A percentile compares a stretch with the other conserved stretches of the same genome.
phyloP scores from a whole-genome alignment of 495 filamentous ascomycete species.

The Penicillium cataractarum region DNA sequence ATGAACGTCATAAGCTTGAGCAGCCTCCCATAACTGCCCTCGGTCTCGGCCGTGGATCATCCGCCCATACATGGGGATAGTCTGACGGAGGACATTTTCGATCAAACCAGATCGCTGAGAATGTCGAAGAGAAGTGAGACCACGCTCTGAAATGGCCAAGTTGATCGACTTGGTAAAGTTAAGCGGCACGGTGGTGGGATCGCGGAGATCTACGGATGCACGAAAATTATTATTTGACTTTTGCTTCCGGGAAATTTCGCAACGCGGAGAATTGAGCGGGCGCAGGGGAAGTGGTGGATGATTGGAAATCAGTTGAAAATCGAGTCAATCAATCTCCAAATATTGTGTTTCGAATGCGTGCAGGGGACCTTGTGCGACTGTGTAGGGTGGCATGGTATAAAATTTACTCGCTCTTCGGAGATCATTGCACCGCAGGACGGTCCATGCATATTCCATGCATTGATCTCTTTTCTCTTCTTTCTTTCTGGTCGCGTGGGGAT shows the following conservation, averaged over 20 bases:
- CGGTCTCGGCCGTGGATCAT: conserved; percentile 87
- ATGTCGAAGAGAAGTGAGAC: conserved; percentile 82
- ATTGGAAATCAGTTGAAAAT: background rate
- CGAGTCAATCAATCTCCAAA: background rate
- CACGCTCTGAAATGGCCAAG: conserved; percentile 88
- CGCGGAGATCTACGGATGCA: conserved; percentile 72
- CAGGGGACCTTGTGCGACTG: conserved; percentile 25
- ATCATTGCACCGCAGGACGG: background rate
- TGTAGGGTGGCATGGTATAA: conserved; percentile 7
- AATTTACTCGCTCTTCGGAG: conserved; percentile 7
- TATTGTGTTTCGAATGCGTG: background rate
- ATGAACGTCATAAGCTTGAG: conserved; percentile 88
- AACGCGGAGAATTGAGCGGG: conserved; percentile 11
- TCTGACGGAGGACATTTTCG: conserved; percentile 69
- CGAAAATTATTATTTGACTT: conserved; percentile 23
- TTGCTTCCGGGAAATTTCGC: conserved; percentile 22
- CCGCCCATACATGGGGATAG: conserved; percentile 93
- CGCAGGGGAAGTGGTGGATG: background rate
- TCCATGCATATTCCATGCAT: background rate
- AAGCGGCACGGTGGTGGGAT: conserved; percentile 79
- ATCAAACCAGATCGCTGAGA: conserved; percentile 66
- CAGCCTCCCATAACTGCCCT: conserved; percentile 71
- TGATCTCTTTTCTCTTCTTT: background rate
- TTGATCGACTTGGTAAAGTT: conserved; percentile 99
- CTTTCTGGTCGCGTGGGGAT: background rate